These are phyloP conservation scores for Sinapis alba DNA, from an alignment of 441 rosid species.

Conservation along the genomic window DNA sequence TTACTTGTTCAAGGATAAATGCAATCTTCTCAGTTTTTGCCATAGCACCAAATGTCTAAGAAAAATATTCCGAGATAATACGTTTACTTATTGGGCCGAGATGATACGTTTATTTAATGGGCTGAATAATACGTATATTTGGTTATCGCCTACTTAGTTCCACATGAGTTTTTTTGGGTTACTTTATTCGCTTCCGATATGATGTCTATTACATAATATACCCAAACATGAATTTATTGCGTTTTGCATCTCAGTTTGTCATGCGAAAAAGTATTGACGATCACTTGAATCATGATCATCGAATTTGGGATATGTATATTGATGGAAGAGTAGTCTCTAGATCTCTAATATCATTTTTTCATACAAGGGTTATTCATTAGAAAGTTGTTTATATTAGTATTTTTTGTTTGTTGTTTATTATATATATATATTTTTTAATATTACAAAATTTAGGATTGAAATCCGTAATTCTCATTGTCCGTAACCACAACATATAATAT, in stretches of 20 bases:
- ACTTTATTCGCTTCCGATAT: background rate
- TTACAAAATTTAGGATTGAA: too few relatives aligned
- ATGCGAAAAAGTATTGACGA: background rate
- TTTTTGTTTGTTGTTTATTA: background rate
- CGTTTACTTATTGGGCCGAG: background rate
- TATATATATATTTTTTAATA: too few relatives aligned
- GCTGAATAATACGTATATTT: background rate
- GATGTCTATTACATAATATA: background rate
- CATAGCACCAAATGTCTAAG: constrained; percentile 86
- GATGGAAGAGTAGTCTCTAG: background rate
- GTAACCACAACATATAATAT: too few relatives aligned
- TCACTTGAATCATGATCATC: background rate
- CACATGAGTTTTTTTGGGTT: background rate
- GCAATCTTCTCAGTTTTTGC: constrained; percentile 97
- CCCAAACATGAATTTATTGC: background rate
- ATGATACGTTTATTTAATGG: background rate
- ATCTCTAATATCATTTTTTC: background rate
- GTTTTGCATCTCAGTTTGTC: background rate
- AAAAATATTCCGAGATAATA: background rate
- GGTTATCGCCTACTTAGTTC: background rate
- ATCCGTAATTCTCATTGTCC: too few relatives aligned
- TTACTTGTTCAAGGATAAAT: constrained; percentile 56
- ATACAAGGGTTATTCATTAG: background rate
- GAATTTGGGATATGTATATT: background rate
- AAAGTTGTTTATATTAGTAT: background rate